Conservation (phyloP, 2,329 filamentous ascomycete species). For the Sporothrix inflata region DNA sequence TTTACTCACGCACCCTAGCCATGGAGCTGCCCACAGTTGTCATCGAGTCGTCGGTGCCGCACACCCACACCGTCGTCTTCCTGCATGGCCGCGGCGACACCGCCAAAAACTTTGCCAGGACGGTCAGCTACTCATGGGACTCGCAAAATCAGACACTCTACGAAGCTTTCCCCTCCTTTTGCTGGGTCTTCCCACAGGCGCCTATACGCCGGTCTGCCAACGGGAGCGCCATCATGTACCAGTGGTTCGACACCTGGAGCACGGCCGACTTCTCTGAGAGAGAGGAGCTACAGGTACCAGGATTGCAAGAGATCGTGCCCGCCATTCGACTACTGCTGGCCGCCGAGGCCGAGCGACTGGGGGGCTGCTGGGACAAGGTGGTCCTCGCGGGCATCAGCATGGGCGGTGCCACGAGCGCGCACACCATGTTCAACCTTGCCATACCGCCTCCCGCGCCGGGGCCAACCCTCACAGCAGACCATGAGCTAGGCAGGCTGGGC, state of each 20-base stretch:
- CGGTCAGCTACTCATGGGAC: constrained; percentile 37
- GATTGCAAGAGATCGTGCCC: constrained; percentile 45
- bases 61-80: constrained; percentile 50
- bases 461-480: background rate
- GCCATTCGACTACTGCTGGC: constrained; percentile 42
- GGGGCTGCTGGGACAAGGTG: constrained; percentile 34
- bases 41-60: constrained; percentile 29
- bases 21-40: background rate
- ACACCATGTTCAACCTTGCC: constrained; percentile 28
- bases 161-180: constrained; percentile 48
- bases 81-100: constrained; percentile 50
- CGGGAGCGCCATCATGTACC: constrained; percentile 36
- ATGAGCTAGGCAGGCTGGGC: constrained; percentile 26
- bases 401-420: constrained; percentile 43
- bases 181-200: constrained; percentile 54
- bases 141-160: constrained; percentile 41
- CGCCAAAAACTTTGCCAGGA: constrained; percentile 38
- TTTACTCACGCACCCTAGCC: background rate
- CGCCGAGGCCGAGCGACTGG: constrained; percentile 40
- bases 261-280: constrained; percentile 46
- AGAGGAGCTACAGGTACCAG: constrained; percentile 48
- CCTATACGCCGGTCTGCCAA: constrained; percentile 37
- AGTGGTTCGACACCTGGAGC: constrained; percentile 51
- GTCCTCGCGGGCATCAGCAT: constrained; percentile 52
- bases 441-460: constrained; percentile 11